Evolutionary conservation across 176 grass and related monocot species (phyloP).

Genomic region (Puccinellia tenuiflora): DNA sequence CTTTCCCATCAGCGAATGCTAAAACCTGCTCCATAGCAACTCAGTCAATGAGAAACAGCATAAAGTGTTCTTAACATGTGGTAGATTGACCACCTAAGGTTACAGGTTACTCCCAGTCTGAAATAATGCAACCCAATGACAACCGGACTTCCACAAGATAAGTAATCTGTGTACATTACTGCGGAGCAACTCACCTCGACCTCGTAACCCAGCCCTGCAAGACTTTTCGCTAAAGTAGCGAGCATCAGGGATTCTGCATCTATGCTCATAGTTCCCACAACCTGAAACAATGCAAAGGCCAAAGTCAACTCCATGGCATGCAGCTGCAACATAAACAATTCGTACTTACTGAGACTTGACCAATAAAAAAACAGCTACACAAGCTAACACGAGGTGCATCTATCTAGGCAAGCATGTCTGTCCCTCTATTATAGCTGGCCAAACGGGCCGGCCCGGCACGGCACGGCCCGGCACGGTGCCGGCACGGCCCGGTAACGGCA

Average conservation of each 20-base stretch:
- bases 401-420: slow-evolving; percentile 47
- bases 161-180: not conserved
- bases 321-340: not conserved
- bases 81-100: not conserved
- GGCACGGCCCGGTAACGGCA: too few relatives aligned
- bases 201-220: slow-evolving; percentile 63
- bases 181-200: slow-evolving; percentile 52
- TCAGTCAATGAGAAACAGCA: not conserved
- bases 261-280: slow-evolving; percentile 48
- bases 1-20: slow-evolving; percentile 48
- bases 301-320: slow-evolving; percentile 34
- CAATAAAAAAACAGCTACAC: slow-evolving; percentile 25
- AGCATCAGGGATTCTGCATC: slow-evolving; percentile 77
- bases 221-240: slow-evolving; percentile 59
- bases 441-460: too few relatives aligned
- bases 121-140: not conserved
- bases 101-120: not conserved
- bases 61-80: slow-evolving; percentile 2
- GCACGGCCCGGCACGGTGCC: too few relatives aligned
- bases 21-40: slow-evolving; percentile 55
- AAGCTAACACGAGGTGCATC: not conserved
- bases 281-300: slow-evolving; percentile 43
- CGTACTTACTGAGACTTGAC: not conserved
- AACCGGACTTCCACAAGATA: not conserved
- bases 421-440: too few relatives aligned